These are phyloP conservation scores for Amylocarpus encephaloides DNA, from an alignment of 2,329 filamentous ascomycete genomes.

Conservation along the genomic window DNA sequence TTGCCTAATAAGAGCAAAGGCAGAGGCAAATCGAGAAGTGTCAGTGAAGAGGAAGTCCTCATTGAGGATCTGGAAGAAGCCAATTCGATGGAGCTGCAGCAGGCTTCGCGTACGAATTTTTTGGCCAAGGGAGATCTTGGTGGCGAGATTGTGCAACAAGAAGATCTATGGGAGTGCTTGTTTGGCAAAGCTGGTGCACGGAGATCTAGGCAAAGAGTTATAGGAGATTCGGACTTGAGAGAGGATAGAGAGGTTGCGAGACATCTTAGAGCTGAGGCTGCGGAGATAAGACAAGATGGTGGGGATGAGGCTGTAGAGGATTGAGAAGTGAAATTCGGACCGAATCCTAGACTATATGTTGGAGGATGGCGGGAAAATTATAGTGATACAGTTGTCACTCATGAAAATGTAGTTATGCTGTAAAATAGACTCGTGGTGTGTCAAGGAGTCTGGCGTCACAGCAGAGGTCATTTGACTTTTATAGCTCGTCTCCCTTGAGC, in stretches of 20 bases:
- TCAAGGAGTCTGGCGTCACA: no score
- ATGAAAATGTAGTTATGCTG: no score
- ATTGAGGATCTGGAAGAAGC: conserved; percentile 69
- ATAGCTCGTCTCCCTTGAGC: no score
- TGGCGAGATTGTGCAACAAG: conserved; percentile 72
- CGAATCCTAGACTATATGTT: no score
- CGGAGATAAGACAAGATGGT: conserved; percentile 36
- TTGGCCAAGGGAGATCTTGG: conserved; percentile 63
- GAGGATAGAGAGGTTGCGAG: conserved; percentile 22
- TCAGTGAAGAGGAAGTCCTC: conserved; percentile 39
- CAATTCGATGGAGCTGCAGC: conserved; percentile 77
- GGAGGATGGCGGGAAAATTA: no score
- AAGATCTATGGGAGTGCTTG: conserved; percentile 83
- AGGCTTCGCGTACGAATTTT: conserved; percentile 62
- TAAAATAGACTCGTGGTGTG: no score
- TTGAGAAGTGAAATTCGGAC: not conserved
- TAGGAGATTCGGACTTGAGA: conserved; percentile 12
- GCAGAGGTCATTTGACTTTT: no score
- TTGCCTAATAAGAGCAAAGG: conserved; percentile 34
- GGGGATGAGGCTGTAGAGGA: not conserved
- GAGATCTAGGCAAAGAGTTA: conserved; percentile 5
- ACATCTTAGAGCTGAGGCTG: conserved; percentile 46
- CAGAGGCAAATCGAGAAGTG: conserved; percentile 33
- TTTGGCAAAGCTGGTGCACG: conserved; percentile 50
- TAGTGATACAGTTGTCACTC: no score